Percentiles rank a stretch among this genome's conserved stretches.
Evolutionary conservation across 805 yeast species (phyloP).

Genomic region (Zygosaccharomyces rouxii): DNA sequence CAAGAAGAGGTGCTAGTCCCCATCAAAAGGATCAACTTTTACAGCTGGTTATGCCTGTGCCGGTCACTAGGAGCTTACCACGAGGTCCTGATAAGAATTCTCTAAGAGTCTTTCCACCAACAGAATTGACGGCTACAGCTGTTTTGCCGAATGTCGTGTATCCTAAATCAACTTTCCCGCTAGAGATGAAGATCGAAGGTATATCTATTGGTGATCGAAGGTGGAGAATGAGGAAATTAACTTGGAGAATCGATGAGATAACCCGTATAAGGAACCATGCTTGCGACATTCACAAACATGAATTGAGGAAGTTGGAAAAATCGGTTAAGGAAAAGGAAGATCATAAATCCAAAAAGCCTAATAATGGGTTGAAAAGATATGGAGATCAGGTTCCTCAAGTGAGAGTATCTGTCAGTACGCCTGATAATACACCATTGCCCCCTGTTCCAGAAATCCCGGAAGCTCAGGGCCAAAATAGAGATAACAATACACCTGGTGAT

Average conservation of each 20-base stretch:
- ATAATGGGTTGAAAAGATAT: conserved; percentile 34
- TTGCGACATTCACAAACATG: conserved; percentile 54
- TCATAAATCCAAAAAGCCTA: conserved; percentile 36
- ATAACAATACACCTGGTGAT: conserved; percentile 24
- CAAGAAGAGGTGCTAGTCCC: conserved; percentile 13
- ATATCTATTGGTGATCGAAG: conserved; percentile 53
- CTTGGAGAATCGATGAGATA: conserved; percentile 85
- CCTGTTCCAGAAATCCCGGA: conserved; percentile 6
- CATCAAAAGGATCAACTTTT: conserved; percentile 34
- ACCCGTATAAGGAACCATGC: conserved; percentile 55
- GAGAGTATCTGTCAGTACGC: conserved; percentile 34
- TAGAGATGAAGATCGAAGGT: conserved; percentile 78
- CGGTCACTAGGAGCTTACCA: conserved; percentile 70
- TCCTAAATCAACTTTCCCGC: conserved; percentile 80
- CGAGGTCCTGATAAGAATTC: conserved; percentile 84
- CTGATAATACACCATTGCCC: conserved; percentile 28
- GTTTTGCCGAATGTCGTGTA: conserved; percentile 83
- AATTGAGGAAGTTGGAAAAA: conserved; percentile 37
- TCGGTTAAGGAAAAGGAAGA: conserved; percentile 34
- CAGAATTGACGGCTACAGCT: conserved; percentile 82
- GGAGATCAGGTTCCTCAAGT: conserved; percentile 39
- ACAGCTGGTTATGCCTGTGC: conserved; percentile 55
- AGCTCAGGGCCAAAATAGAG: conserved; percentile 6
- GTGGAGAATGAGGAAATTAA: conserved; percentile 89
- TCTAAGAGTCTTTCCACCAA: conserved; percentile 91